Evolutionary conservation across 2,329 filamentous ascomycete genomes (phyloP).

Genomic region (Trichoderma pleuroti): DNA sequence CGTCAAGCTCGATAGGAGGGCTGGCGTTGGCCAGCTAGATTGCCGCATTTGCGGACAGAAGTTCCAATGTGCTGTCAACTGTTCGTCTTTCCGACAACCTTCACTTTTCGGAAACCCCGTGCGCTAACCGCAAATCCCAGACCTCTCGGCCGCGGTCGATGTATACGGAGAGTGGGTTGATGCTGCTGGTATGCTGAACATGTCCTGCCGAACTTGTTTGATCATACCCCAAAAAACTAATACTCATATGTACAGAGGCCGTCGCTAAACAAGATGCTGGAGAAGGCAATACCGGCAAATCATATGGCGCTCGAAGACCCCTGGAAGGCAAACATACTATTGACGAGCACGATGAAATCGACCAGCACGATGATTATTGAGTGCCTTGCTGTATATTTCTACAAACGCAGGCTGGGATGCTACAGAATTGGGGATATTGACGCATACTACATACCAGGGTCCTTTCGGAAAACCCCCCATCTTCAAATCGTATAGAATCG

Average conservation of each 20-base stretch:
- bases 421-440: constrained; percentile 6
- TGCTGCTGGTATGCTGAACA: constrained; percentile 57
- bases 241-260: constrained; percentile 38
- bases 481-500: constrained; percentile 84
- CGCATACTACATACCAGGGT: background rate
- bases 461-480: background rate
- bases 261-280: constrained; percentile 47
- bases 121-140: constrained; percentile 42
- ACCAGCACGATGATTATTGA: constrained; percentile 57
- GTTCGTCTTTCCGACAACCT: constrained; percentile 47
- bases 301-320: constrained; percentile 24
- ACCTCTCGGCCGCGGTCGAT: constrained; percentile 86
- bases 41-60: constrained; percentile 93
- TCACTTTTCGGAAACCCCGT: constrained; percentile 13
- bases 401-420: background rate
- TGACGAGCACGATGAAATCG: constrained; percentile 50
- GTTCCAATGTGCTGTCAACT: constrained; percentile 91
- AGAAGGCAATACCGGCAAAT: constrained; percentile 27
- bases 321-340: constrained; percentile 26
- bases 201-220: background rate
- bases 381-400: background rate
- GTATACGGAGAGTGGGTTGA: constrained; percentile 99
- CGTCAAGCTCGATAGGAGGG: constrained; percentile 92
- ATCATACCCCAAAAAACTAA: constrained; percentile 21
- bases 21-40: constrained; percentile 75